Evolutionary conservation across 1,139 yeast genomes (phyloP).

Genomic region (Pichia sp.): DNA sequence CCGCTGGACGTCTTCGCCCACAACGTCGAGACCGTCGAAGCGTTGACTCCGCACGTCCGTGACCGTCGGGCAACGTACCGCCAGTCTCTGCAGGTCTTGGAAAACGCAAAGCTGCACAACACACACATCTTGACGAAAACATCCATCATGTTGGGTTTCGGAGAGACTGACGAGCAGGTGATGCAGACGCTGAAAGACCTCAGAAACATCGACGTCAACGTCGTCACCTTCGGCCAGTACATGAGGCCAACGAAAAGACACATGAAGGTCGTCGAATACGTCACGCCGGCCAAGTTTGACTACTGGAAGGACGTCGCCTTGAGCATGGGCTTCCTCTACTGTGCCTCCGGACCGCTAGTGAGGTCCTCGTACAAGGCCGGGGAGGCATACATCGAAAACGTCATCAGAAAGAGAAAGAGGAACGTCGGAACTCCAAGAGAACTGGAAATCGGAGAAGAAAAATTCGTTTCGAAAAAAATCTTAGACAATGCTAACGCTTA

Average conservation of each 20-base stretch:
- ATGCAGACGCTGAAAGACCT: conserved; percentile 68
- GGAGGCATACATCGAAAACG: conserved; percentile 94
- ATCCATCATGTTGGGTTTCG: conserved; percentile 93
- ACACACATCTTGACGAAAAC: conserved; percentile 85
- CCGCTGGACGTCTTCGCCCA: conserved; percentile 98
- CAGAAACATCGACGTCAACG: conserved; percentile 76
- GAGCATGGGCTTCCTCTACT: conserved; percentile 88
- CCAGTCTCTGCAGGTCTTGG: conserved; percentile 75
- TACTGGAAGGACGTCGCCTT: conserved; percentile 87
- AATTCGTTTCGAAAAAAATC: conserved; percentile 24
- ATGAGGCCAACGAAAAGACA: conserved; percentile 99
- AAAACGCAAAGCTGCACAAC: conserved; percentile 72
- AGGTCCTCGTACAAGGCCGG: conserved; percentile 98
- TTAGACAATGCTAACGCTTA: neutral
- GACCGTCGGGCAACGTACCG: conserved; percentile 95
- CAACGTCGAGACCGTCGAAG: conserved; percentile 95
- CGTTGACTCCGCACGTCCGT: conserved; percentile 87
- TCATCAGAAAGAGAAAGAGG: conserved; percentile 65
- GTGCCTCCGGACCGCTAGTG: conserved; percentile 96
- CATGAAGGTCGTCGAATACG: conserved; percentile 95
- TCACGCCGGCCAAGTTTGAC: conserved; percentile 92
- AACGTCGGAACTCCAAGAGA: conserved; percentile 32
- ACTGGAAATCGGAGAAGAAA: conserved; percentile 30
- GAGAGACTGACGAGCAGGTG: conserved; percentile 90
- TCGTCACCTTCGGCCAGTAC: conserved; percentile 97